Conservation (phyloP, 2,329 filamentous ascomycete genomes). For the Fusarium buxicola region DNA sequence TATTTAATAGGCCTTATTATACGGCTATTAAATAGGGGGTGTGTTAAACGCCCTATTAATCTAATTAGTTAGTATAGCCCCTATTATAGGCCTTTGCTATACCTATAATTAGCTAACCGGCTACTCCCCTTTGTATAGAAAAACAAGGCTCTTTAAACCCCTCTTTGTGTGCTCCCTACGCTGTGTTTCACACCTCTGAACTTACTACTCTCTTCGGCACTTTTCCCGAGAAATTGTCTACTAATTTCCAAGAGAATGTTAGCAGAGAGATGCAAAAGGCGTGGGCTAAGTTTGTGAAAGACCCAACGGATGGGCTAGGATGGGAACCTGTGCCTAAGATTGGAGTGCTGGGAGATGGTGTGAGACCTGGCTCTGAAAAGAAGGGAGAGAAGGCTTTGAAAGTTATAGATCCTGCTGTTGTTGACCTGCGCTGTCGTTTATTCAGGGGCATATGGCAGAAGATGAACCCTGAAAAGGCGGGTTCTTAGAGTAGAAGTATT, state of each 20-base stretch:
- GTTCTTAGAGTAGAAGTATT: background rate
- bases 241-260: slow-evolving; percentile 32
- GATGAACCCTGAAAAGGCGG: background rate
- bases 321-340: slow-evolving; percentile 41
- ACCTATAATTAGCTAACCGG: no score
- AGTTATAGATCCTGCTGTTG: background rate
- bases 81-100: no score
- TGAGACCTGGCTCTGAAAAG: slow-evolving; percentile 14
- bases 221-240: slow-evolving; percentile 34
- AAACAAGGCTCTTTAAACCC: no score
- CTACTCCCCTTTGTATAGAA: no score
- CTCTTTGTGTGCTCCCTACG: no score
- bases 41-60: no score
- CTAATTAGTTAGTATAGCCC: no score
- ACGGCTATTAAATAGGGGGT: no score
- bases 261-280: slow-evolving; percentile 44
- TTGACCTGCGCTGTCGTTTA: slow-evolving; percentile 30
- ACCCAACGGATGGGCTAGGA: slow-evolving; percentile 42
- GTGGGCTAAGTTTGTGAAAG: slow-evolving; percentile 47
- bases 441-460: slow-evolving; percentile 8
- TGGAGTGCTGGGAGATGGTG: slow-evolving; percentile 43
- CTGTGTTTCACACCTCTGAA: no score
- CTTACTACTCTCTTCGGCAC: slow-evolving; percentile 58
- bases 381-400: slow-evolving; percentile 1
- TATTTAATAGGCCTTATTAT: no score